Conservation (phyloP, 202 grass and related monocot genomes). For the Digitaria exilis region DNA sequence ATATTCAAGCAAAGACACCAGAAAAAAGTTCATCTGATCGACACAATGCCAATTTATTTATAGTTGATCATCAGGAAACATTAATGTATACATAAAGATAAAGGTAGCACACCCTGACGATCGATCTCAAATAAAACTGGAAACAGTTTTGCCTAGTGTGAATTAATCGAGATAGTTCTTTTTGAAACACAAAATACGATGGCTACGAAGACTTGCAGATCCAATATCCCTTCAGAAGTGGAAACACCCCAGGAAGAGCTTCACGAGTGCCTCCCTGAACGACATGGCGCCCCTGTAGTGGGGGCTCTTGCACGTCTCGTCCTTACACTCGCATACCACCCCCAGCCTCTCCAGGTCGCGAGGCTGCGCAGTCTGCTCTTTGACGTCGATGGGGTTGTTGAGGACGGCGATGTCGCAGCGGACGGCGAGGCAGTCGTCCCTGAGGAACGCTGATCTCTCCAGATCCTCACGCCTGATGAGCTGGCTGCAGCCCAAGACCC, state of each 20-base stretch:
- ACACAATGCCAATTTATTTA: not conserved
- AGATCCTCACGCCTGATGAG: not conserved
- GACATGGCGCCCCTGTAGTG: not conserved
- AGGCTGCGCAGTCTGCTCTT: not conserved
- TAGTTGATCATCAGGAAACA: not conserved
- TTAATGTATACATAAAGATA: not conserved
- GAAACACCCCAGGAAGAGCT: slow-evolving; percentile 3
- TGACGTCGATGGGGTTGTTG: not conserved
- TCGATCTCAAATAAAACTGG: not conserved
- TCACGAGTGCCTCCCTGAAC: not conserved
- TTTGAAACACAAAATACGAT: not conserved
- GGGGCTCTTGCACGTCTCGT: not conserved
- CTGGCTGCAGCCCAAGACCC: not conserved
- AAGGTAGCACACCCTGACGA: not conserved
- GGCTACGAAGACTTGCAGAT: not conserved
- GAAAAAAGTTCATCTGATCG: not conserved
- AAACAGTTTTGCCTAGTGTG: not conserved
- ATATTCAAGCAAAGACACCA: not conserved
- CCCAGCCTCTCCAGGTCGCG: slow-evolving; percentile 1
- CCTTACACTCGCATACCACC: not conserved
- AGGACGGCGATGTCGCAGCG: slow-evolving; percentile 13
- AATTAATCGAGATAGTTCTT: not conserved
- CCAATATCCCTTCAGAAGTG: not conserved
- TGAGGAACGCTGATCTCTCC: slow-evolving; percentile 5
- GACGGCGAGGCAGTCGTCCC: slow-evolving; percentile 21